phyloP scores from a whole-genome alignment of 2,329 filamentous ascomycete species.

The Verticillium nubilum region DNA sequence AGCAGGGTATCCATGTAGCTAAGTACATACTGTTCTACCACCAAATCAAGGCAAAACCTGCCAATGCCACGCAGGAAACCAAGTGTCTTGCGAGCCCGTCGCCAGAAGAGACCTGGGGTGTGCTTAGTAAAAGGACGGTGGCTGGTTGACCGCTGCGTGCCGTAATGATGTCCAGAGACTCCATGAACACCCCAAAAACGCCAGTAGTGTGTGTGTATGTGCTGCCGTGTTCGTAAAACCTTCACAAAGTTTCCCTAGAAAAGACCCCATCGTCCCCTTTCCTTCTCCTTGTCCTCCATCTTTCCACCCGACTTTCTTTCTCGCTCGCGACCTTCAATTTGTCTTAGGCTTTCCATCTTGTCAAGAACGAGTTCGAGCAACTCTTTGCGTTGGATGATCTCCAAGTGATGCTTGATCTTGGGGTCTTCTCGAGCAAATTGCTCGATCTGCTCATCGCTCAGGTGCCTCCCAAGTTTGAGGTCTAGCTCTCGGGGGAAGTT shows the following conservation, averaged over 20 bases:
- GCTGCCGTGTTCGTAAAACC: background rate
- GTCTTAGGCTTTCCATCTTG: slow-evolving; percentile 89
- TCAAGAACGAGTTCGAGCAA: slow-evolving; percentile 86
- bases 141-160: no score
- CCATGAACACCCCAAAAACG: background rate
- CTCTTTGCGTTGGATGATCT: slow-evolving; percentile 88
- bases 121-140: no score
- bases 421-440: slow-evolving; percentile 89
- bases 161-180: background rate
- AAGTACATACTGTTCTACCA: background rate
- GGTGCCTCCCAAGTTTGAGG: slow-evolving; percentile 72
- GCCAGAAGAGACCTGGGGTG: background rate
- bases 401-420: slow-evolving; percentile 81
- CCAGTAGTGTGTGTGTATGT: background rate
- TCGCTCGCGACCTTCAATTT: slow-evolving; percentile 72
- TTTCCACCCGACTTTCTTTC: slow-evolving; percentile 31
- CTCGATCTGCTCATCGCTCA: slow-evolving; percentile 77
- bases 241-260: slow-evolving; percentile 28
- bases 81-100: background rate
- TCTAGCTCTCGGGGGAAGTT: slow-evolving; percentile 94
- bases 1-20: slow-evolving; percentile 1
- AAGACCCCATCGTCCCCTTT: slow-evolving; percentile 43
- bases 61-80: background rate
- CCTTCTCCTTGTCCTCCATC: slow-evolving; percentile 33
- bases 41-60: background rate